Evolutionary conservation across 805 yeast species (phyloP).

Genomic region (Metschnikowia hibisci): DNA sequence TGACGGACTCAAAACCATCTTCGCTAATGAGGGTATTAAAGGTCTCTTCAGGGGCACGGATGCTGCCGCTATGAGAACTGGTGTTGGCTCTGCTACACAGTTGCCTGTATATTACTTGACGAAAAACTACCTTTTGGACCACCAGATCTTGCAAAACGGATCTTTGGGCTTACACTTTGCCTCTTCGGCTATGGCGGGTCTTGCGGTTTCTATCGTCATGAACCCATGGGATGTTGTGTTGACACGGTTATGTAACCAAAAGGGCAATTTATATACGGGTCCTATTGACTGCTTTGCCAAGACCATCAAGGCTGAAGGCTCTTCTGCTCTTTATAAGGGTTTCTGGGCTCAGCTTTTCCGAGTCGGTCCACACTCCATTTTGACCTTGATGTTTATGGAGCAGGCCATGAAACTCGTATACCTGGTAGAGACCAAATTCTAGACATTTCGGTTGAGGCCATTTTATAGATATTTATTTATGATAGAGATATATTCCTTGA

Average conservation of each 20-base stretch:
- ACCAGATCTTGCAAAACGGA: slow-evolving; percentile 56
- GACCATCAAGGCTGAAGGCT: slow-evolving; percentile 81
- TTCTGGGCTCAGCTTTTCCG: slow-evolving; percentile 89
- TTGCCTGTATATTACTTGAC: slow-evolving; percentile 83
- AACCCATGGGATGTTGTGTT: slow-evolving; percentile 96
- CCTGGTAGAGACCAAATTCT: slow-evolving; percentile 23
- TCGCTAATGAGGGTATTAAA: slow-evolving; percentile 60
- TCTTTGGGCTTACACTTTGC: slow-evolving; percentile 61
- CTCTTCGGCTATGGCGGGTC: slow-evolving; percentile 75
- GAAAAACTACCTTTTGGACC: slow-evolving; percentile 55
- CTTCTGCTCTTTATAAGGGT: slow-evolving; percentile 86
- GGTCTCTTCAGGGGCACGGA: slow-evolving; percentile 90
- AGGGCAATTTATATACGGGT: slow-evolving; percentile 79
- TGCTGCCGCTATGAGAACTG: slow-evolving; percentile 92
- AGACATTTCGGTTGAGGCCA: no score
- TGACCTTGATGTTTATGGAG: slow-evolving; percentile 92
- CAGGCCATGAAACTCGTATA: slow-evolving; percentile 70
- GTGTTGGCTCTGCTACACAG: slow-evolving; percentile 94
- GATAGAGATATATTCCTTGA: no score
- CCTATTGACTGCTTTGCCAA: slow-evolving; percentile 86
- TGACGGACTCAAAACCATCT: slow-evolving; percentile 66
- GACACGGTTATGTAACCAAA: slow-evolving; percentile 93
- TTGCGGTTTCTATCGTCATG: slow-evolving; percentile 93
- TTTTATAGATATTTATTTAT: no score
- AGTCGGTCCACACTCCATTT: slow-evolving; percentile 91